Conservation (phyloP, 129 eudicot species). For the Artemisia argyi region DNA sequence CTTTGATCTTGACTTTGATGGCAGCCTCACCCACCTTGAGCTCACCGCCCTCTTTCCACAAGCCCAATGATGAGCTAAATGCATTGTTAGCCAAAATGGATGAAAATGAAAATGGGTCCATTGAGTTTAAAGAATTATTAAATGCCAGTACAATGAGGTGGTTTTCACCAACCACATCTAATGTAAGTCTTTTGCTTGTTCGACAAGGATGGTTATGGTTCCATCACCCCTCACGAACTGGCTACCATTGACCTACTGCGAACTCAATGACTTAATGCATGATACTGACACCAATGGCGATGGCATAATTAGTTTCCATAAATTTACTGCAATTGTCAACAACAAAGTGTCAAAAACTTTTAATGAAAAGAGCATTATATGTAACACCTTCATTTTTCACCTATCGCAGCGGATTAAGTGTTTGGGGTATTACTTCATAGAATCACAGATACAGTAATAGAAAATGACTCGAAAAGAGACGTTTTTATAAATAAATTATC, state of each 20-base stretch:
- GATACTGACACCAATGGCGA: conserved; percentile 26
- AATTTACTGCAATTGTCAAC: neutral
- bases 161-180: neutral
- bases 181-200: conserved; percentile 16
- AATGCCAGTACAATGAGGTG: conserved; percentile 17
- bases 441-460: too few relatives aligned
- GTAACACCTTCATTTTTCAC: too few relatives aligned
- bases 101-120: conserved; percentile 55
- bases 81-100: conserved; percentile 45
- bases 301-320: conserved; percentile 16
- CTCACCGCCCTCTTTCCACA: conserved; percentile 56
- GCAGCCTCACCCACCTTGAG: conserved; percentile 57
- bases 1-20: conserved; percentile 56
- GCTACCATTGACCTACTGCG: conserved; percentile 23
- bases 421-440: too few relatives aligned
- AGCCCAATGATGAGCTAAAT: conserved; percentile 43
- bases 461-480: too few relatives aligned
- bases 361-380: too few relatives aligned
- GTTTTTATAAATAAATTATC: too few relatives aligned
- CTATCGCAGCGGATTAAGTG: too few relatives aligned
- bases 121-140: conserved; percentile 42
- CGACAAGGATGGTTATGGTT: conserved; percentile 28
- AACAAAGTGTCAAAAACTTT: too few relatives aligned
- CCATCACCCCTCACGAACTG: conserved; percentile 18
- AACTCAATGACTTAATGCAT: conserved; percentile 23